A percentile compares a stretch with the other conserved stretches of the same genome.
Evolutionary conservation across 2,329 filamentous ascomycete genomes (phyloP).

Genomic region (Ceratocystis huliohia): DNA sequence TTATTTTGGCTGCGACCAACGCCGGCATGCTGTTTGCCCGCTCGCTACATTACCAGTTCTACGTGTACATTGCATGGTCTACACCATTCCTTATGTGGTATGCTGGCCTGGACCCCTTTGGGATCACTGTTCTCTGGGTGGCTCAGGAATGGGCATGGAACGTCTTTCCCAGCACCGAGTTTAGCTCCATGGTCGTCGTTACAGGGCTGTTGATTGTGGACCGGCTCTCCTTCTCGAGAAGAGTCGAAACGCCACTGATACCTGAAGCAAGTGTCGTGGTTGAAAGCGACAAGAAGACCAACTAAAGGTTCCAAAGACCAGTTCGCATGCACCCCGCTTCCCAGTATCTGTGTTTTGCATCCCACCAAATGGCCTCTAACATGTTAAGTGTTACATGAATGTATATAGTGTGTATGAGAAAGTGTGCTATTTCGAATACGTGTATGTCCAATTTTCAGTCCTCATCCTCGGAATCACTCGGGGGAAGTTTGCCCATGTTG

Average conservation of each 20-base stretch:
- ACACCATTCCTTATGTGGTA: conserved; percentile 80
- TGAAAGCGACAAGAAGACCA: conserved; percentile 25
- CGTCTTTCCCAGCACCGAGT: conserved; percentile 63
- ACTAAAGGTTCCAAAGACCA: conserved; percentile 23
- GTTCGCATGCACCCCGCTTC: neutral
- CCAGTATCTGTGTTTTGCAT: neutral
- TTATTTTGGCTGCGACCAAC: conserved; percentile 61
- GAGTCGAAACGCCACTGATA: conserved; percentile 15
- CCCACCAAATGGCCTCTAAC: neutral
- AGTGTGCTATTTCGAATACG: neutral
- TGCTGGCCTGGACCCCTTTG: conserved; percentile 52
- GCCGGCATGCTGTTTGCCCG: conserved; percentile 77
- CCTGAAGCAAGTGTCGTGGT: conserved; percentile 23
- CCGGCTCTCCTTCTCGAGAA: conserved; percentile 17
- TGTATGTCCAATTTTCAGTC: conserved; percentile 10
- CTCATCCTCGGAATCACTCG: conserved; percentile 65
- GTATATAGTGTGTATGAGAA: neutral
- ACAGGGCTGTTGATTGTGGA: conserved; percentile 52
- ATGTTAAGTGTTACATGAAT: neutral
- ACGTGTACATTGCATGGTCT: conserved; percentile 79
- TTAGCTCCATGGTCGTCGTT: conserved; percentile 52
- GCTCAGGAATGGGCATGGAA: conserved; percentile 92
- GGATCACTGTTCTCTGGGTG: conserved; percentile 58
- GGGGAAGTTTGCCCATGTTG: conserved; percentile 72
- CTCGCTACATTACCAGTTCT: conserved; percentile 91